Base-by-base conservation (phyloP, 176 grass and related monocot genomes). In the Aegilops tauschii region DNA sequence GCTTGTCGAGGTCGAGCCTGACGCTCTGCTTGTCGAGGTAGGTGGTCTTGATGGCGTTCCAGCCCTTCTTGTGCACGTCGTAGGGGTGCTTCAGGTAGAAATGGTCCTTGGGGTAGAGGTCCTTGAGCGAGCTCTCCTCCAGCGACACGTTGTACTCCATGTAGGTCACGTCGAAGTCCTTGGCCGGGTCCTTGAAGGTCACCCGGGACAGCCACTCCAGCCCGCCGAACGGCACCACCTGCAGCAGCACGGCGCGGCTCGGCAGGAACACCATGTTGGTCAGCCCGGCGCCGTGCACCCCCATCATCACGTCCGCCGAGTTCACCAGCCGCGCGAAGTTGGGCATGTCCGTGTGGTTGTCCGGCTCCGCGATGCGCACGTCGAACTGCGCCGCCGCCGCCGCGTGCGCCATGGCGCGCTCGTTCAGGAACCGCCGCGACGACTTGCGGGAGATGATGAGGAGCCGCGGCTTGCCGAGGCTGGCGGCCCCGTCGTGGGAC, bases 231-330 rank as follows among this genome's bases (percentile, higher is more conserved):
- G 91, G 89, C 73, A 93, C 92, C 81, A 93, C 88, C 80, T 93
- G 92, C 32, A 96, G 69, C 21, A 96, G 49, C 76, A 92, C 89
- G 12, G 89, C 92, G 77, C 92, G 88, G 37, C 86, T 87, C 1
- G 94, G 94, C 1, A 96, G 87, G 89, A 96, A 96, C 44, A 96
- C 79, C 84, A 89, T 71, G 84, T 96, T 96, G 2, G 89, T 86
- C 4, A 96, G 85, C 39, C 94, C 94, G 1, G 89, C 94, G 73
- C 94, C 94, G 20, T 93, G 92, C 27, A 96, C 89, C 12, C 92
- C 94, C 76, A 96, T 59, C 94, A 96, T 88, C 3, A 93, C 92
- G 69, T 96, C 94, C 12, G 83, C 88, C 8, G 89, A 92, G 87
- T 96, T 96, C 9, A 96, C 91, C 11, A 93, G 81, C 14, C 71